A percentile compares a stretch with the other conserved stretches of the same genome.
Conservation (phyloP, 148 eudicot genomes). For the Fagopyrum tataricum region DNA sequence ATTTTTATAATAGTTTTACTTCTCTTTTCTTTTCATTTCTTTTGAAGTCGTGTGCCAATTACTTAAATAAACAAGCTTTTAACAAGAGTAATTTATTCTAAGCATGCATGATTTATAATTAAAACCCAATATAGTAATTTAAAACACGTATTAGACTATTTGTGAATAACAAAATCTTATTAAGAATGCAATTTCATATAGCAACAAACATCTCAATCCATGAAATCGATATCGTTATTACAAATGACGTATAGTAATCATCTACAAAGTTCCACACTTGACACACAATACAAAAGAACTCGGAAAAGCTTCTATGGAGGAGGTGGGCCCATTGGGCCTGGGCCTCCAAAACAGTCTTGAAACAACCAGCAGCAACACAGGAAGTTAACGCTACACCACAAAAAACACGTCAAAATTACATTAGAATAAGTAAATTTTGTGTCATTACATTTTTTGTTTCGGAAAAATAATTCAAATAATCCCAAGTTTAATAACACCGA, state of each 20-base stretch:
- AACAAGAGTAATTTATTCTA: too few relatives aligned
- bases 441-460: too few relatives aligned
- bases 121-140: too few relatives aligned
- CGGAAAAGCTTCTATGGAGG: neutral
- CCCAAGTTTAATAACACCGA: too few relatives aligned
- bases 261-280: neutral
- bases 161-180: neutral
- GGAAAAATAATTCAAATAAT: too few relatives aligned
- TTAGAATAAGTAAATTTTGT: too few relatives aligned
- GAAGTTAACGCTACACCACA: constrained; percentile 17
- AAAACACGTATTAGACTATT: neutral
- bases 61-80: too few relatives aligned
- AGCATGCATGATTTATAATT: too few relatives aligned
- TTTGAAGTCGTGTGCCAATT: too few relatives aligned
- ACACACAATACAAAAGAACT: neutral
- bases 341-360: constrained; percentile 24
- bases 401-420: neutral
- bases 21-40: too few relatives aligned
- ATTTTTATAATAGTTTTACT: too few relatives aligned
- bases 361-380: constrained; percentile 29
- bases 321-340: constrained; percentile 36
- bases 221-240: neutral
- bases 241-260: neutral
- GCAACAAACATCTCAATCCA: neutral
- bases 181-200: neutral